Conservation (phyloP, 805 yeast species). For the Clavispora fructus region DNA sequence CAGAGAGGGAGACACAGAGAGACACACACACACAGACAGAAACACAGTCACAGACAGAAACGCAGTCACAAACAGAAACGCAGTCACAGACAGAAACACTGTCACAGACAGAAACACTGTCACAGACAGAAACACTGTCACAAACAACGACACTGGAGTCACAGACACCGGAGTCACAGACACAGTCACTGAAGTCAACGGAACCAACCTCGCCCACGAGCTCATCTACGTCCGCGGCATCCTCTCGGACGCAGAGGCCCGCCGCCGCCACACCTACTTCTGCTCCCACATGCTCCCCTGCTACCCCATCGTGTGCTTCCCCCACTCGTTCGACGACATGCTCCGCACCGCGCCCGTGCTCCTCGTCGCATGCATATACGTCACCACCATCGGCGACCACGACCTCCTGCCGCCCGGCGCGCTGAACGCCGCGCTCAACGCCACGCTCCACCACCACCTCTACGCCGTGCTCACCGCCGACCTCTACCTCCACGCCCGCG, state of each 20-base stretch:
- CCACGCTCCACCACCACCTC: conserved; percentile 38
- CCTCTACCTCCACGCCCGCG: conserved; percentile 39
- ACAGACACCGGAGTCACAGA: too few species aligned
- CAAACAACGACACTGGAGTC: too few species aligned
- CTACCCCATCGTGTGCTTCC: conserved; percentile 47
- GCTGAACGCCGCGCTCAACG: conserved; percentile 32
- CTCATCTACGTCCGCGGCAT: conserved; percentile 29
- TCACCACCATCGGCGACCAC: conserved; percentile 42
- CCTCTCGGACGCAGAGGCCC: conserved; percentile 29
- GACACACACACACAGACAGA: too few species aligned
- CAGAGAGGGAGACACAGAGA: too few species aligned
- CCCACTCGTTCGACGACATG: conserved; percentile 34
- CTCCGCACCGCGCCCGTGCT: conserved; percentile 40
- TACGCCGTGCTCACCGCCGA: conserved; percentile 41
- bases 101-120: too few species aligned
- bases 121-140: too few species aligned
- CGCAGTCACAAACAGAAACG: too few species aligned
- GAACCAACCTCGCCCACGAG: conserved; percentile 27
- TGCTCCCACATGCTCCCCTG: conserved; percentile 34
- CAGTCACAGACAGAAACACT: too few species aligned
- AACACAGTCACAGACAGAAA: too few species aligned
- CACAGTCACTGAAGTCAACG: too few species aligned
- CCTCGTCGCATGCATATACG: conserved; percentile 39
- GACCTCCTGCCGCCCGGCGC: conserved; percentile 6
- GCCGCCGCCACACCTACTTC: conserved; percentile 30